Evolutionary conservation across 1,284 basidiomycete genomes (phyloP).

Genomic region (Hemileia vastatrix): DNA sequence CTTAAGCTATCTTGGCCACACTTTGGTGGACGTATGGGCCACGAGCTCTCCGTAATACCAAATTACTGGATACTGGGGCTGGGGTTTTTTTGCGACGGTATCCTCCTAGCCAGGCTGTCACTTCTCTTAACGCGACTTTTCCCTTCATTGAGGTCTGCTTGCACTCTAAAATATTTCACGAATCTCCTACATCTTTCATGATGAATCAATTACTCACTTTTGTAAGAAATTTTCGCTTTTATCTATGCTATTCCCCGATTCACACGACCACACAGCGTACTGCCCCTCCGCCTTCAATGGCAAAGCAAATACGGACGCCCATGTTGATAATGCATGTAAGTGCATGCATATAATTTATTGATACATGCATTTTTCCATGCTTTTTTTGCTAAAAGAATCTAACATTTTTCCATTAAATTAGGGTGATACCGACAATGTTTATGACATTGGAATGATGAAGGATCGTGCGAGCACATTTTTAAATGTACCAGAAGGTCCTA

Average conservation of each 20-base stretch:
- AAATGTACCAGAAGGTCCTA: background rate
- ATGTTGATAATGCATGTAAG: slow-evolving; percentile 15
- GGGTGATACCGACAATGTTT: slow-evolving; percentile 19
- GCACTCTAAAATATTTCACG: background rate
- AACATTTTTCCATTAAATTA: background rate
- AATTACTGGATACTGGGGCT: slow-evolving; percentile 17
- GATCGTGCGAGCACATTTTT: slow-evolving; percentile 5
- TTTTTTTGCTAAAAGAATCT: background rate
- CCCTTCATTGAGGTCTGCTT: slow-evolving; percentile 10
- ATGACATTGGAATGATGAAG: slow-evolving; percentile 3
- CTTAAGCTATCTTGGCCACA: slow-evolving; percentile 14
- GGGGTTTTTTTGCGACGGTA: slow-evolving; percentile 17
- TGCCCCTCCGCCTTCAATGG: slow-evolving; percentile 7
- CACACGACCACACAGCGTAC: slow-evolving; percentile 7
- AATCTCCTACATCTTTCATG: background rate
- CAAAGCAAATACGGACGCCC: background rate
- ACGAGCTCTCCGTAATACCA: background rate
- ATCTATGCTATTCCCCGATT: background rate
- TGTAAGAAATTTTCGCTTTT: background rate
- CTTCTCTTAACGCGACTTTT: background rate
- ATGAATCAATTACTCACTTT: background rate
- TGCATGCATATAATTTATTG: background rate
- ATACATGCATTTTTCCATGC: background rate
- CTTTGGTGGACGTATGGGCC: slow-evolving; percentile 22
- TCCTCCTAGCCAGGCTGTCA: slow-evolving; percentile 15